Conservation (phyloP, 208 protist species). For the Trichomonas vaginalis region DNA sequence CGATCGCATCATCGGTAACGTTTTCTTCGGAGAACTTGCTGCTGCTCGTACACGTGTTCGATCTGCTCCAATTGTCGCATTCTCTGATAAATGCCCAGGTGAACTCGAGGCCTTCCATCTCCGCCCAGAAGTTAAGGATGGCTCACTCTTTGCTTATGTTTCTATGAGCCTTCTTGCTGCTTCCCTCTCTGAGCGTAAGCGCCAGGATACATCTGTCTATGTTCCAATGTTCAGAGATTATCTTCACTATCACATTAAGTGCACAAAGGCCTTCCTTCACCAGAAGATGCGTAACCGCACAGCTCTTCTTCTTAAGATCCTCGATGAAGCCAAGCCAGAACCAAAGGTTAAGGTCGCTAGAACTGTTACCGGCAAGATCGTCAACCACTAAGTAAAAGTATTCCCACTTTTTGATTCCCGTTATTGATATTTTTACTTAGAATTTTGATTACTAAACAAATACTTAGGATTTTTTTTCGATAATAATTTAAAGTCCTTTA, state of each 20-base stretch:
- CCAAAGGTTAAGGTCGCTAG: background rate
- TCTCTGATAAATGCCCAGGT: background rate
- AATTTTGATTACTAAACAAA: too few relatives aligned
- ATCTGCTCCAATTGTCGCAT: background rate
- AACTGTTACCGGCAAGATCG: background rate
- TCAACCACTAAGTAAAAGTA: background rate
- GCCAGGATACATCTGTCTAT: background rate
- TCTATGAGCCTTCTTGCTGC: background rate
- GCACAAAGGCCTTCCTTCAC: slow-evolving; percentile 16
- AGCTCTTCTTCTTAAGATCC: background rate
- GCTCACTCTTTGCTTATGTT: background rate
- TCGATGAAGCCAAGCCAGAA: background rate
- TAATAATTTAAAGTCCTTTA: too few relatives aligned
- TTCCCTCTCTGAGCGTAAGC: background rate
- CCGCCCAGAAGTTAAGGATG: background rate
- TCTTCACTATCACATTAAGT: slow-evolving; percentile 18
- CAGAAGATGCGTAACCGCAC: background rate
- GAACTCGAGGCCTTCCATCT: background rate
- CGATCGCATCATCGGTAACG: background rate
- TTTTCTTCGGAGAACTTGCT: background rate
- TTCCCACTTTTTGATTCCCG: too few relatives aligned
- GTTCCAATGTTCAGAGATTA: slow-evolving; percentile 9
- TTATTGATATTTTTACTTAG: too few relatives aligned
- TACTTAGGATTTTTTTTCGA: too few relatives aligned
- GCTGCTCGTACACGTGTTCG: background rate